These are phyloP conservation scores for Chrysopogon serrulatus DNA, from an alignment of 176 grass and related monocot species.

Conservation along the genomic window DNA sequence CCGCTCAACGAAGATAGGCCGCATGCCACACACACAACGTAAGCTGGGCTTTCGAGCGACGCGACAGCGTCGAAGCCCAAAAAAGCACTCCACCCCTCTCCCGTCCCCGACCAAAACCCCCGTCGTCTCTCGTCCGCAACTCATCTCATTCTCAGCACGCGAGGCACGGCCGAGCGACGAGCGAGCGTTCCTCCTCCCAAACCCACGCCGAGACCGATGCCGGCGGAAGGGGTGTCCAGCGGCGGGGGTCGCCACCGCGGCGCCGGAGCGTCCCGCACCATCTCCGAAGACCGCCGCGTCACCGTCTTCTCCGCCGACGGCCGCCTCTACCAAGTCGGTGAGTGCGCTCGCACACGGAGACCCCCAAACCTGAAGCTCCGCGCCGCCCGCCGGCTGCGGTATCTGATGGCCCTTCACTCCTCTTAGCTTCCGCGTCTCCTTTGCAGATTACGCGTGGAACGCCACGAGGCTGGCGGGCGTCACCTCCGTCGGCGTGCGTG, in stretches of 20 bases:
- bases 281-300: constrained; percentile 38
- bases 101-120: not conserved
- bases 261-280: not conserved
- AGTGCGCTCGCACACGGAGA: not conserved
- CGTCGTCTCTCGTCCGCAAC: not conserved
- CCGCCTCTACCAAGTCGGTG: constrained; percentile 61
- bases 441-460: constrained; percentile 54
- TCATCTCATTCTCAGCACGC: not conserved
- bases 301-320: constrained; percentile 58
- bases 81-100: not conserved
- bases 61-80: too few species aligned
- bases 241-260: not conserved
- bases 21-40: too few species aligned
- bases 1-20: too few species aligned
- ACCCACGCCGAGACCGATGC: constrained; percentile 6
- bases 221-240: not conserved
- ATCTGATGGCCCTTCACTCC: not conserved
- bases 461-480: constrained; percentile 49
- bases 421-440: not conserved
- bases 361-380: not conserved
- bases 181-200: not conserved
- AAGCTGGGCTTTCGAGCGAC: too few species aligned
- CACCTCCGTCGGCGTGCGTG: constrained; percentile 65
- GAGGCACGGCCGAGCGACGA: not conserved
- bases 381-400: not conserved